Evolutionary conservation across 2,329 filamentous ascomycete genomes (phyloP), one percentile per base, ranked within the genome.

Genomic region (Proliferodiscus dingleyae): DNA sequence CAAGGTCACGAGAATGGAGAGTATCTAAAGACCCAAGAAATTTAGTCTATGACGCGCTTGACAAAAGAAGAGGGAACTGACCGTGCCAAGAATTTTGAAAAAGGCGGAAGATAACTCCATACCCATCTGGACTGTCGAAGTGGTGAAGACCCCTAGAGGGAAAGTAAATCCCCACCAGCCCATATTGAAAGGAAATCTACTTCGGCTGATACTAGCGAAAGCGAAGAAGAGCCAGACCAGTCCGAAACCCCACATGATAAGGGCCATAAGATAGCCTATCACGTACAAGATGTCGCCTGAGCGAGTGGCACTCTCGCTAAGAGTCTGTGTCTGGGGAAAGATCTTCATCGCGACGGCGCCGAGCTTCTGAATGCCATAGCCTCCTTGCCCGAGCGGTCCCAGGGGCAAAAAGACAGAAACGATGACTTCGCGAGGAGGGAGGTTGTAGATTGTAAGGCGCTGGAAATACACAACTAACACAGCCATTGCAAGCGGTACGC

Each of bases 401-500:
- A 87, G 68, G 1, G 83, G 83, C 0, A 87, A 66, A 53, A 87
- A 84, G 5, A 80, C 76, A 2, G 77, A 83, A 8, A 86, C 81
- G 34, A 87, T 81, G 45, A 81, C 77, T 58, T 85, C 83, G 39
- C 76, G 71, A 1, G 81, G 75, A 0, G 83, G 83, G 11, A 87
- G 70, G 30, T 80, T 79, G 63, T 87, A 77, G 2, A 87, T 62
- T 3, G 78, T 80, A 8, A 88, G 69, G 9, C 83, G 79, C 48
- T 83, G 78, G 58, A 85, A 85, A 64, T 87, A 88, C 29, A 87
- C 74, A 9, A 78, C 78, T 21, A 87, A 66, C 16, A 85, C 74
- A 33, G 74, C 71, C 62, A 81, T 74, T 2, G 81, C 77, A 41
- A 87, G 64, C 0, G 75, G 77, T 2, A 73, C 71, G 4, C 81